Percentiles rank a stretch among this genome's conserved stretches.
phyloP scores from a whole-genome alignment of 2,329 filamentous ascomycete species.

The Cytospora piceae region DNA sequence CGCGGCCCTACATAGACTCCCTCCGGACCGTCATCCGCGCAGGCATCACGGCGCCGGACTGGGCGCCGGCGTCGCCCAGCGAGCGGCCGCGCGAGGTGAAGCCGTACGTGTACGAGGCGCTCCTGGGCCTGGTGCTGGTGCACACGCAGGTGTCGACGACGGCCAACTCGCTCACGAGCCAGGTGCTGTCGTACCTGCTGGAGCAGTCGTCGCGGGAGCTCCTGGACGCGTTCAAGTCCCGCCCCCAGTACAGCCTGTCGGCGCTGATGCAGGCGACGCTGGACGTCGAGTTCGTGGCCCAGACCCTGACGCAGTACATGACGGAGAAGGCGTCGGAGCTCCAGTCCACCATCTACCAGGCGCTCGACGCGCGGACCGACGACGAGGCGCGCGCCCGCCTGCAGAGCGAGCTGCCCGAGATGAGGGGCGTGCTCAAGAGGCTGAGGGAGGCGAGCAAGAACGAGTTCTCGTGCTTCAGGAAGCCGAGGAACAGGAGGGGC shows the following conservation, averaged over 20 bases:
- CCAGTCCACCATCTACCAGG: conserved; percentile 89
- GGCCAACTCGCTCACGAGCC: conserved; percentile 72
- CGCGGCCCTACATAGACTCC: conserved; percentile 70
- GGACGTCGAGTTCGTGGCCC: conserved; percentile 94
- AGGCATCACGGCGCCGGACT: conserved; percentile 72
- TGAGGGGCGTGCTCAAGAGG: conserved; percentile 85
- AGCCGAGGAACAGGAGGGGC: conserved; percentile 54
- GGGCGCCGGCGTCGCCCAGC: conserved; percentile 62
- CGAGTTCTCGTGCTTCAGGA: conserved; percentile 86
- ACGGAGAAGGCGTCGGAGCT: conserved; percentile 79
- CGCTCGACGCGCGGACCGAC: conserved; percentile 86
- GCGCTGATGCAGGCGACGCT: conserved; percentile 96
- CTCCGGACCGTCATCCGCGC: conserved; percentile 71
- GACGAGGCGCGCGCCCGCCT: conserved; percentile 79
- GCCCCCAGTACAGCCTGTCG: conserved; percentile 71
- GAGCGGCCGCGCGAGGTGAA: conserved; percentile 73
- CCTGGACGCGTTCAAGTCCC: conserved; percentile 76
- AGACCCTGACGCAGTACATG: conserved; percentile 88
- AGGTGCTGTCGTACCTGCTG: conserved; percentile 84
- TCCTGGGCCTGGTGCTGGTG: conserved; percentile 84
- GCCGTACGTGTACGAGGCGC: conserved; percentile 86
- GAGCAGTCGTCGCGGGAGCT: conserved; percentile 80
- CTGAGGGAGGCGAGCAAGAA: conserved; percentile 80
- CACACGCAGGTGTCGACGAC: conserved; percentile 89
- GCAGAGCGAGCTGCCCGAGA: conserved; percentile 86